These are phyloP conservation scores for Obba rivulosa DNA, from an alignment of 768 basidiomycete genomes.

Conservation along the genomic window DNA sequence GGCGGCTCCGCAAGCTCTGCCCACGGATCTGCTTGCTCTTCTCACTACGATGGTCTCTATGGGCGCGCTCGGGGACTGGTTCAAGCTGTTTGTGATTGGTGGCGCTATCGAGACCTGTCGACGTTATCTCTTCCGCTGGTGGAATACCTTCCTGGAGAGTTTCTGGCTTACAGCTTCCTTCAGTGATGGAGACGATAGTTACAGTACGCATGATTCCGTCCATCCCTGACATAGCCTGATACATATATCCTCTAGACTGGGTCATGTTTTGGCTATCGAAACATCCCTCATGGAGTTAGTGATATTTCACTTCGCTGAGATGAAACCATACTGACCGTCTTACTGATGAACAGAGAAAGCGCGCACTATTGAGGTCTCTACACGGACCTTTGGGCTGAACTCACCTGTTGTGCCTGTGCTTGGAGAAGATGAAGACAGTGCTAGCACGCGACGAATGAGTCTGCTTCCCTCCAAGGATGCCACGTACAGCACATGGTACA, in stretches of 20 bases:
- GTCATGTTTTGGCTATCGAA: conserved; percentile 65
- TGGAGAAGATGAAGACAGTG: conserved; percentile 3
- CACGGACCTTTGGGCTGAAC: conserved; percentile 33
- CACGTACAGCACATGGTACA: conserved; percentile 46
- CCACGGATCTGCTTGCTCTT: conserved; percentile 28
- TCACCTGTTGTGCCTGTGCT: conserved; percentile 24
- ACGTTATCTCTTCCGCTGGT: conserved; percentile 37
- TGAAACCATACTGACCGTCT: not conserved
- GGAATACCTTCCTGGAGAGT: conserved; percentile 39
- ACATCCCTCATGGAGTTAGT: conserved; percentile 55
- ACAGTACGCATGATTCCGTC: conserved; percentile 33
- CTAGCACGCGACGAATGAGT: not conserved
- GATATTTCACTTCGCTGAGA: no score
- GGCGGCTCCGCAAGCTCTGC: conserved; percentile 2
- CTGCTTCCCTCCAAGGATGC: not conserved
- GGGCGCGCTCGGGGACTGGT: conserved; percentile 56
- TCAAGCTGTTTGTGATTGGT: conserved; percentile 58
- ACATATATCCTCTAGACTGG: conserved; percentile 43
- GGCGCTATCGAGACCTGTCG: conserved; percentile 55
- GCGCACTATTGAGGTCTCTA: conserved; percentile 49
- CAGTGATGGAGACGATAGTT: conserved; percentile 52
- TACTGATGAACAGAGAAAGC: conserved; percentile 32
- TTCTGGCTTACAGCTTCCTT: conserved; percentile 63
- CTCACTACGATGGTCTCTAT: conserved; percentile 45
- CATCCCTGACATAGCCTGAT: no score